Evolutionary conservation across 345 rosid genomes (phyloP), one percentile per base, ranked within the genome.

Genomic region (Melastoma malabathricum): DNA sequence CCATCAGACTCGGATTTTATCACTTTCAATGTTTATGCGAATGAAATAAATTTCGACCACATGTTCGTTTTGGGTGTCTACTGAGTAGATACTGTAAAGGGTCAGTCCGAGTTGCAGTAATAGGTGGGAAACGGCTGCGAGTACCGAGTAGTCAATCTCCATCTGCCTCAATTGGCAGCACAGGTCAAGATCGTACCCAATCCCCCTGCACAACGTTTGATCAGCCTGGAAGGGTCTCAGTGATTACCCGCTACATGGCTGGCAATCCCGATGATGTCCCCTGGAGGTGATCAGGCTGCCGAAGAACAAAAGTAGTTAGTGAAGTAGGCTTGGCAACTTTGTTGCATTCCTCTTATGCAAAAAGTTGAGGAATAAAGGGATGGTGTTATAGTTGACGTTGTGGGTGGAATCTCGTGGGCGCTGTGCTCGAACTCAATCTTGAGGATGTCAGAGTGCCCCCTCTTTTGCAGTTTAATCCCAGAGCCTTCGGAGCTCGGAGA

Each of bases 231-330:
- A 15, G 47, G 52, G 3, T 22, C 46, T 6, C 46, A 22, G 43
- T 34, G 27, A 3, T 50, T 60, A 2, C 64, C 64, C 8, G 47
- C 18, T 39, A 23, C 48, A 13, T 41, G 59, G 20, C 53, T 46
- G 23, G 47, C 43, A 47, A 39, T 48, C 50, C 54, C 59, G 22
- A 53, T 8, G 0, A 53, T 58, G n/a, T 41, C 46, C 0, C 2
- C 22, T n/a, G 10, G 58, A 29, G 34, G 25, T 60, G 20, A 46
- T 60, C 39, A 60, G 58, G 48, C 48, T 60, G 48, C 53, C 54
- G 16, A 60, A 43, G 48, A 60, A 54, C 58, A 60, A 29, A 60
- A 52, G 41, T 46, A 60, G 58, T 52, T 46, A 18, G 64, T 60
- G 58, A 60, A 52, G 64, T 9, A 46, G 53, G 53, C 20, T 52